phyloP scores from a whole-genome alignment of 2,329 filamentous ascomycete species.

The Fusarium redolens region DNA sequence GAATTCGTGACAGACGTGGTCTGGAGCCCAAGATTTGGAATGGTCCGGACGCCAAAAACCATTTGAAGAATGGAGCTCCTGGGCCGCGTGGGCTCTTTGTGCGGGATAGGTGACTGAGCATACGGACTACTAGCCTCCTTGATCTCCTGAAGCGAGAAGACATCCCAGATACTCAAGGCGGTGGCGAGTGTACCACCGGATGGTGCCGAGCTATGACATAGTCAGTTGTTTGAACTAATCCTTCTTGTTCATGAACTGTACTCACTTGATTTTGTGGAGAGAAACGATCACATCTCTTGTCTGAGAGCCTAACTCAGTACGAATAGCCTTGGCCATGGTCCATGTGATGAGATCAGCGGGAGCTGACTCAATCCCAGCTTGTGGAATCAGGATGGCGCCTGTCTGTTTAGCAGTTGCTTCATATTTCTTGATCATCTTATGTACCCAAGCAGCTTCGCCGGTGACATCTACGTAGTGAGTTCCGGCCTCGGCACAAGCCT shows the following conservation, averaged over 20 bases:
- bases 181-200: slow-evolving; percentile 79
- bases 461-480: slow-evolving; percentile 75
- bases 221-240: slow-evolving; percentile 9
- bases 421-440: slow-evolving; percentile 71
- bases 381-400: slow-evolving; percentile 70
- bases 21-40: slow-evolving; percentile 66
- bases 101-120: slow-evolving; percentile 67
- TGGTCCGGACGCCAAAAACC: slow-evolving; percentile 61
- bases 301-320: slow-evolving; percentile 60
- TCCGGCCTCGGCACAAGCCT: slow-evolving; percentile 70
- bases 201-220: slow-evolving; percentile 49
- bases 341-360: slow-evolving; percentile 70
- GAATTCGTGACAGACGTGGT: slow-evolving; percentile 63
- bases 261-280: slow-evolving; percentile 56
- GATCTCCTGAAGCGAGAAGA: slow-evolving; percentile 62
- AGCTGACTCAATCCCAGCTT: slow-evolving; percentile 71
- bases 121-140: slow-evolving; percentile 61
- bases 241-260: neutral
- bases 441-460: slow-evolving; percentile 68
- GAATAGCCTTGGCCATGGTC: slow-evolving; percentile 62
- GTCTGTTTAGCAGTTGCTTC: slow-evolving; percentile 62
- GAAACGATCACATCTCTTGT: slow-evolving; percentile 67
- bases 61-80: slow-evolving; percentile 53
- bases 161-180: slow-evolving; percentile 68
- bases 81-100: slow-evolving; percentile 48